phyloP scores from a whole-genome alignment of 1,284 basidiomycete species.

The Trametes polyzona region DNA sequence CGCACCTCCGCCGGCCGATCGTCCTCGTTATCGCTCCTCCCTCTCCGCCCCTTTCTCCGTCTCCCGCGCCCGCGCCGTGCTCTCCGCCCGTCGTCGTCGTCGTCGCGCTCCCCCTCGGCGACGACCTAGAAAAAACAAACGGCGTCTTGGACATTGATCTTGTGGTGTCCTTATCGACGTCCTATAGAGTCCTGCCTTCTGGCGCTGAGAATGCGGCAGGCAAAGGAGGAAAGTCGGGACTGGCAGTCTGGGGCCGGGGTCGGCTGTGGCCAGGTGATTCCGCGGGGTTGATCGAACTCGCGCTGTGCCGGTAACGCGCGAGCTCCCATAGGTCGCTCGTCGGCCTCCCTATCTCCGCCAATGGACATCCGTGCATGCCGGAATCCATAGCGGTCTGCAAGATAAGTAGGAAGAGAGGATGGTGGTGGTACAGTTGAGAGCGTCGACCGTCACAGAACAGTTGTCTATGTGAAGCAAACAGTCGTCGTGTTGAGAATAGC shows the following conservation, averaged over 20 bases:
- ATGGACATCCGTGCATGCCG: not conserved
- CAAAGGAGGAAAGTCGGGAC: slow-evolving; percentile 1
- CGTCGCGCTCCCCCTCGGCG: not conserved
- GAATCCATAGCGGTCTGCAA: not conserved
- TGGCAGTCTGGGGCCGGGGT: not conserved
- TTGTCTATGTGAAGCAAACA: no score
- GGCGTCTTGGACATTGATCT: not conserved
- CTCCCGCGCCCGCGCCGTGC: not conserved
- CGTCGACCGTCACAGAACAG: no score
- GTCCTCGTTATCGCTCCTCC: not conserved
- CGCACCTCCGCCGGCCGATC: slow-evolving; percentile 3
- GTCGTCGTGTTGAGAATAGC: no score
- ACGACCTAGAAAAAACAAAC: not conserved
- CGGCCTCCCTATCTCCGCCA: not conserved
- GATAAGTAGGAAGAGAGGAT: not conserved
- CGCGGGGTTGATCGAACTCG: not conserved
- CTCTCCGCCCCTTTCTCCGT: not conserved
- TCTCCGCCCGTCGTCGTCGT: not conserved
- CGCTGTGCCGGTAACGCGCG: not conserved
- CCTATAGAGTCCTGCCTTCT: not conserved
- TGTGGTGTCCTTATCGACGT: not conserved
- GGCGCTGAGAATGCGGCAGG: not conserved
- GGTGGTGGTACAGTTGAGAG: no score
- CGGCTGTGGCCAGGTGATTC: slow-evolving; percentile 5
- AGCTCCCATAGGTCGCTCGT: not conserved